phyloP scores from a whole-genome alignment of 1,284 basidiomycete species.

The Cystobasidium pallidum region DNA sequence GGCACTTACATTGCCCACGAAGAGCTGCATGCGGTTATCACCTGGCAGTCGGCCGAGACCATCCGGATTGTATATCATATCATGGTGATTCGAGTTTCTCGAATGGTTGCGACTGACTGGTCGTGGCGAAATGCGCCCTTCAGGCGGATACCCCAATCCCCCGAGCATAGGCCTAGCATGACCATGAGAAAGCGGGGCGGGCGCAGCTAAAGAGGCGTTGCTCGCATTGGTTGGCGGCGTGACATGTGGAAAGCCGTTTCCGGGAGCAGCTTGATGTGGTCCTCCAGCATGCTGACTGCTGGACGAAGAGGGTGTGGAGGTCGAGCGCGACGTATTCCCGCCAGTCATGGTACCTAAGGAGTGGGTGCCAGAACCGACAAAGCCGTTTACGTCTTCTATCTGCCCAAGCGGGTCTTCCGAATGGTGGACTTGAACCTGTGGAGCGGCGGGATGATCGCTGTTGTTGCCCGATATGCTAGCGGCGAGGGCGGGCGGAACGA shows the following conservation, averaged over 20 bases:
- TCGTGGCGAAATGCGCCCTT: constrained; percentile 10
- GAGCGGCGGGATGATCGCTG: constrained; percentile 1
- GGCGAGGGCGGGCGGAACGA: background rate
- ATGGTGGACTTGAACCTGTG: constrained; percentile 5
- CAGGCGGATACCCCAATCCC: background rate
- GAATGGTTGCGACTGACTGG: constrained; percentile 34
- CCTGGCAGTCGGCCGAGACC: background rate
- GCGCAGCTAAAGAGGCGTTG: constrained; percentile 11
- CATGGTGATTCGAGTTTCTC: constrained; percentile 1
- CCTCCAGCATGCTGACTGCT: background rate
- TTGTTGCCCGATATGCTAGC: constrained; percentile 2
- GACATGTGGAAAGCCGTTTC: background rate
- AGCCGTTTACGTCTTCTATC: background rate
- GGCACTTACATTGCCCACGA: constrained; percentile 38
- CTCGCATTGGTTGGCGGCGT: background rate
- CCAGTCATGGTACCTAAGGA: background rate
- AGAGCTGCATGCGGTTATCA: constrained; percentile 40
- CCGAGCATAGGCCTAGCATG: background rate
- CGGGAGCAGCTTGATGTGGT: too few species aligned
- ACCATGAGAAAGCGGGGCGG: background rate
- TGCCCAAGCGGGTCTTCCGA: background rate
- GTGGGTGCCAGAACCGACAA: background rate
- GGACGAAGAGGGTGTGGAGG: constrained; percentile 1
- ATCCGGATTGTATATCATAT: background rate
- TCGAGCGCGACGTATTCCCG: background rate